These are phyloP conservation scores for Penicillium hordei DNA, from an alignment of 2,329 filamentous ascomycete genomes.

Conservation along the genomic window DNA sequence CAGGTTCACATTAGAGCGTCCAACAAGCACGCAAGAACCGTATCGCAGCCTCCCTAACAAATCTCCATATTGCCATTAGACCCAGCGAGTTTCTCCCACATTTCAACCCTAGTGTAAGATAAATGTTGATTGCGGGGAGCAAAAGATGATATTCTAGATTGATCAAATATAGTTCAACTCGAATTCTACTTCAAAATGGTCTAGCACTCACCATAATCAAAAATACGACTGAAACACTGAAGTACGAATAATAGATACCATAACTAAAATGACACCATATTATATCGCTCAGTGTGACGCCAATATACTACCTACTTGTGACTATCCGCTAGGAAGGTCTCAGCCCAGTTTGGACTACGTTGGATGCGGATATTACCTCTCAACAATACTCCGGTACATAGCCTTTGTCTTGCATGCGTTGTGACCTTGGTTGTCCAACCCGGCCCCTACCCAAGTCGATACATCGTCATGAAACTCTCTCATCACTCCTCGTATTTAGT, in stretches of 20 bases:
- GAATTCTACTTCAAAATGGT: no score
- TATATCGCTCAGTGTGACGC: not conserved
- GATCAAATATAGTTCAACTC: no score
- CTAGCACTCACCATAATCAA: no score
- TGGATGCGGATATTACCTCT: not conserved
- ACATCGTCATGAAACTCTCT: not conserved
- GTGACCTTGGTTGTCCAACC: not conserved
- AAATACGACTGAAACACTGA: rapidly evolving
- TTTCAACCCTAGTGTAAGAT: no score
- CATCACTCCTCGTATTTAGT: not conserved
- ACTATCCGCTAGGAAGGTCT: not conserved
- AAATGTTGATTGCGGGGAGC: no score
- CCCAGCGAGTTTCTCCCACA: no score
- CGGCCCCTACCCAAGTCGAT: no score
- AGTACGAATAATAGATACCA: not conserved
- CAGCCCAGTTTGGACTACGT: not conserved
- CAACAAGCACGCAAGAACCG: no score
- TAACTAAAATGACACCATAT: not conserved
- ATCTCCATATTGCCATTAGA: no score
- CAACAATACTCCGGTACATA: not conserved
- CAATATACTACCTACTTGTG: not conserved
- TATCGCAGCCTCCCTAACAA: no score
- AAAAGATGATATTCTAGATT: no score
- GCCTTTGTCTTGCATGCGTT: not conserved
- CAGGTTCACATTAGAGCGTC: no score